Evolutionary conservation across 352 stramenopile genomes (phyloP), one percentile per base, ranked within the genome.

Genomic region (Phytopythium sindhum): DNA sequence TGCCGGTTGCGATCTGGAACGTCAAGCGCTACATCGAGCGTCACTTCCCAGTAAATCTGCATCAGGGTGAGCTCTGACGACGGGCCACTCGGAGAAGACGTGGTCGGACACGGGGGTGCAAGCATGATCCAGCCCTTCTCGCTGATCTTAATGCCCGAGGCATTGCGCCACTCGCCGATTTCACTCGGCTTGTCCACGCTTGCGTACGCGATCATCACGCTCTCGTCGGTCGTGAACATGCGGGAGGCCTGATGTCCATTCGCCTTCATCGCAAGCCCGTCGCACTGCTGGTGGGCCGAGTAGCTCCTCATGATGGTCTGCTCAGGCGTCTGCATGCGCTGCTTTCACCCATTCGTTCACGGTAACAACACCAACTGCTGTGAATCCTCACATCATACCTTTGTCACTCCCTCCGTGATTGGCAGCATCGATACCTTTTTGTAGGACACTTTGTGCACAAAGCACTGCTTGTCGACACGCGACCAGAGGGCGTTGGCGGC

Each of bases 11-110:
- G 52, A 4, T 58, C 52, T n/a, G 52, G 52, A 4, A 58, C 52
- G 35, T 44, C 52, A 11, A 45, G 52, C 14, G 17, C 29, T 14
- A 58, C 52, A 14, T 58, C 52, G 15, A 58, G 26, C 19, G 33
- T 58, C 29, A 33, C 35, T 3, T 58, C 52, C 52, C 52, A 58
- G 52, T 44, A 44, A 8, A 58, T 41, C 12, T 58, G 52, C 33
- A 58, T 37, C 29, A 58, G 52, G 19, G 52, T 58, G 15, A 33
- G 52, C 6, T 53, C 47, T 23, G 23, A 29, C 23, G 52, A 41
- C 26, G 9, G 17, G 0, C 19, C 29, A 28, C 26, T 24, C 7
- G 29, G 31, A 21, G 52, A 58, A n/a, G 41, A 45, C 17, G 41
- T 5, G 41, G 41, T 7, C 41, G 41, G 4, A 9, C 41, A 23